phyloP scores from a whole-genome alignment of 2,329 filamentous ascomycete genomes.

The Cladosporium sp. region DNA sequence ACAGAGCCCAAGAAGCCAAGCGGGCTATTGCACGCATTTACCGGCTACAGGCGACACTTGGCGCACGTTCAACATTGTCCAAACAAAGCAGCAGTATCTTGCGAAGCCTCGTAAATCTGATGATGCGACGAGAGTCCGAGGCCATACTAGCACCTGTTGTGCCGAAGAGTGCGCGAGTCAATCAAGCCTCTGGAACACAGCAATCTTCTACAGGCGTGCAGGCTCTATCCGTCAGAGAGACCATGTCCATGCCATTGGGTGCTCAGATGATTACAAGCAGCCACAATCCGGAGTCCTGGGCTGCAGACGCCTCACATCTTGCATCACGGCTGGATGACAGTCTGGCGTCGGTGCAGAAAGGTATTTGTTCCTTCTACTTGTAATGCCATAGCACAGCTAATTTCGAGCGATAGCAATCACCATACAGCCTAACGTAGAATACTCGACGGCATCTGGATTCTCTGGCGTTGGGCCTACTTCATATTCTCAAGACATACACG shows the following conservation, averaged over 20 bases:
- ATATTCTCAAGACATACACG: neutral
- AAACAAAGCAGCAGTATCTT: constrained; percentile 36
- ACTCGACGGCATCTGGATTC: neutral
- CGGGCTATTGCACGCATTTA: constrained; percentile 46
- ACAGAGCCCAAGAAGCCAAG: constrained; percentile 46
- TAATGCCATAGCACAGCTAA: neutral
- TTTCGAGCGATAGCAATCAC: neutral
- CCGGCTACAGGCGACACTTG: constrained; percentile 42
- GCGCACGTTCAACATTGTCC: constrained; percentile 37
- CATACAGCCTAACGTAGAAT: neutral
- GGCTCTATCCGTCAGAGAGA: neutral
- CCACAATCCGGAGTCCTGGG: neutral
- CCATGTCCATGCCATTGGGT: neutral
- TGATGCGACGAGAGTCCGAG: constrained; percentile 18
- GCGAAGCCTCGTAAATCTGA: constrained; percentile 26
- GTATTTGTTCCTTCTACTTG: neutral
- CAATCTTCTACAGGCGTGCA: neutral
- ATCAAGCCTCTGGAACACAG: neutral
- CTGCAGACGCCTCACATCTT: neutral
- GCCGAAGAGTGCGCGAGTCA: neutral
- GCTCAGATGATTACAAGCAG: neutral
- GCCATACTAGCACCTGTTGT: constrained; percentile 14
- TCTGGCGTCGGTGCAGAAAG: constrained; percentile 17
- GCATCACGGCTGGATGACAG: neutral
- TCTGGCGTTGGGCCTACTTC: neutral